phyloP scores from a whole-genome alignment of 768 basidiomycete species.

The Leccinum ochraceum region DNA sequence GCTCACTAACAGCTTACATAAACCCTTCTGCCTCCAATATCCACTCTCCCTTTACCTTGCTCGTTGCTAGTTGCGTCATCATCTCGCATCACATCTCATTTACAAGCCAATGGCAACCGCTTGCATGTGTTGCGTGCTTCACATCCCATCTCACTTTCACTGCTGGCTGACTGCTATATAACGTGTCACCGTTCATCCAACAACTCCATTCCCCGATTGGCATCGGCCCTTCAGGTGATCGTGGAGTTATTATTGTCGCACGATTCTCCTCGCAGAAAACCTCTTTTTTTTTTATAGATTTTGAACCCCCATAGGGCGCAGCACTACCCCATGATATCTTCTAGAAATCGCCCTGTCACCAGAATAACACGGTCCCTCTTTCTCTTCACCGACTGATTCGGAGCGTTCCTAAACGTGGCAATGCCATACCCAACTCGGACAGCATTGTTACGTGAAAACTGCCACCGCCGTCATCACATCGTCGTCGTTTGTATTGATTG shows the following conservation, averaged over 20 bases:
- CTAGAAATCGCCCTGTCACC: neutral
- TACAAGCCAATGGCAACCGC: neutral
- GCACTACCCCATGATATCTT: neutral
- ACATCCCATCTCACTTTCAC: neutral
- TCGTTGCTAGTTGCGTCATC: neutral
- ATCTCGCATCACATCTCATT: neutral
- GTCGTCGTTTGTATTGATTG: neutral
- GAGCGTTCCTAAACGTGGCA: neutral
- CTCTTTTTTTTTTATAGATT: neutral
- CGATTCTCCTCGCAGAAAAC: neutral
- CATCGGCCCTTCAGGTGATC: neutral
- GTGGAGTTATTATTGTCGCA: neutral
- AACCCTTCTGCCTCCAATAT: neutral
- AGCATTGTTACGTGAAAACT: neutral
- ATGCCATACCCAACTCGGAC: neutral
- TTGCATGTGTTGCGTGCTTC: neutral
- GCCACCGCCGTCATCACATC: neutral
- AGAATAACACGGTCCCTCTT: neutral
- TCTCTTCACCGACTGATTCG: neutral
- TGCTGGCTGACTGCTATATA: neutral
- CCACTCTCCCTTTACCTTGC: neutral
- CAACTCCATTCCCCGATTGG: neutral
- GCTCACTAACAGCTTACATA: neutral
- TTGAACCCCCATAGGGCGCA: neutral
- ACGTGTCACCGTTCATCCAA: neutral